Evolutionary conservation across 2,329 filamentous ascomycete species (phyloP), one percentile per base, ranked within the genome.

Genomic region (Xylaria sp.): DNA sequence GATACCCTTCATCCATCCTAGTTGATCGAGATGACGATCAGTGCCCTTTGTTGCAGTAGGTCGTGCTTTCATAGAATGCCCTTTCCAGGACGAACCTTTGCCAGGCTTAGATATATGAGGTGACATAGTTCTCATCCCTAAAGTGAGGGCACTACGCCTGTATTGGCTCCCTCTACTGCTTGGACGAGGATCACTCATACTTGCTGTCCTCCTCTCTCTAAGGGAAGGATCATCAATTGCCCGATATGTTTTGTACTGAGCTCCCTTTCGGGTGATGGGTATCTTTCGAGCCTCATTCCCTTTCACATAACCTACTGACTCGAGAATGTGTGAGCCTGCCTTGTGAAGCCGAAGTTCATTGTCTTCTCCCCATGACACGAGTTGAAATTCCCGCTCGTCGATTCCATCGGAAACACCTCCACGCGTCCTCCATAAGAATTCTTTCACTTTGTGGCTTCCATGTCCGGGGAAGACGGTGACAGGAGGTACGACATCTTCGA

Each of bases 311-410:
- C 93, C 93, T 18, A 97, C 91, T 1, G 87, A 84, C 67, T 88
- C 84, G 0, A 96, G 83, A 37, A 90, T 83, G 32, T 89, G 83
- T 0, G 88, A 82, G 50, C 93, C 87, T 23, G 94, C 87, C 57
- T 89, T 90, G 77, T 97, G 92, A 34, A 98, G 84, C 58, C 92
- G 90, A 37, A 98, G 84, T 76, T 94, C 89, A 73, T 92, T 92
- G 78, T 98, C 95, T 58, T 92, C 91, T 32, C 94, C 94, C 94
- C 94, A 98, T 0, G 94, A 94, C 0, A 98, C 93, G 20, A 98
- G 85, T 79, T 98, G 94, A 72, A 97, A 98, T 62, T 98, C 94
- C 74, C 95, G 89, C 70, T 94, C 85, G 75, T 98, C 94, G 55
- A 91, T 81, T n/a, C 88, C 87, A 63, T 93, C 88, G 18, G 89